A percentile compares a stretch with the other conserved stretches of the same genome.
Conservation (phyloP, 1,139 yeast species). For the Protomyces gravidus region DNA sequence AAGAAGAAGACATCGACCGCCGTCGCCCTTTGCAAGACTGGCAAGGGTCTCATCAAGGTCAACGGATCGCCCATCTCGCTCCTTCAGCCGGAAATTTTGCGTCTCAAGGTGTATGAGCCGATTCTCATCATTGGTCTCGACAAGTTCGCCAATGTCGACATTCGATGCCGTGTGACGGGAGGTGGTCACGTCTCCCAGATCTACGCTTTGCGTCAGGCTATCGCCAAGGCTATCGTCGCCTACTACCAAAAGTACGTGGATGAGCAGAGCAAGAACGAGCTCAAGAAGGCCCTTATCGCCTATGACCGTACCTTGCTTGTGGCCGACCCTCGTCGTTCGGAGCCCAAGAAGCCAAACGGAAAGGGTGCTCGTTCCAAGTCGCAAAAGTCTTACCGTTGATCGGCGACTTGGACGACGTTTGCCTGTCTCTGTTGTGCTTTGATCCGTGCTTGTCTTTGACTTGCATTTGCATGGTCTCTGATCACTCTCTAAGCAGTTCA, state of each 20-base stretch:
- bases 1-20: constrained; percentile 99
- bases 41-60: constrained; percentile 44
- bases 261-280: constrained; percentile 99
- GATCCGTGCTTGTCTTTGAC: too few species aligned
- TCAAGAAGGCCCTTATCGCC: constrained; percentile 94
- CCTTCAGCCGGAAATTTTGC: constrained; percentile 97
- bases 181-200: constrained; percentile 99
- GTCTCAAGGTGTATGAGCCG: constrained; percentile 98
- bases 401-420: not conserved
- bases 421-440: not conserved
- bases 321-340: constrained; percentile 99
- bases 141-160: constrained; percentile 96
- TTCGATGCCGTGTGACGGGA: constrained; percentile 98
- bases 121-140: constrained; percentile 96
- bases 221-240: constrained; percentile 99
- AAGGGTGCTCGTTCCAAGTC: constrained; percentile 99
- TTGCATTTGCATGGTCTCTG: not conserved
- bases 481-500: not conserved
- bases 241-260: constrained; percentile 99
- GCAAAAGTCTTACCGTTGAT: constrained; percentile 99
- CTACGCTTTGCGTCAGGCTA: constrained; percentile 95
- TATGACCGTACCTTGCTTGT: constrained; percentile 99
- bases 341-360: constrained; percentile 99
- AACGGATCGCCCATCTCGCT: constrained; percentile 99
- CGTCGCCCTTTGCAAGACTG: constrained; percentile 57